Evolutionary conservation across 2,329 filamentous ascomycete species (phyloP).

Genomic region (Cyphellophora europaea): DNA sequence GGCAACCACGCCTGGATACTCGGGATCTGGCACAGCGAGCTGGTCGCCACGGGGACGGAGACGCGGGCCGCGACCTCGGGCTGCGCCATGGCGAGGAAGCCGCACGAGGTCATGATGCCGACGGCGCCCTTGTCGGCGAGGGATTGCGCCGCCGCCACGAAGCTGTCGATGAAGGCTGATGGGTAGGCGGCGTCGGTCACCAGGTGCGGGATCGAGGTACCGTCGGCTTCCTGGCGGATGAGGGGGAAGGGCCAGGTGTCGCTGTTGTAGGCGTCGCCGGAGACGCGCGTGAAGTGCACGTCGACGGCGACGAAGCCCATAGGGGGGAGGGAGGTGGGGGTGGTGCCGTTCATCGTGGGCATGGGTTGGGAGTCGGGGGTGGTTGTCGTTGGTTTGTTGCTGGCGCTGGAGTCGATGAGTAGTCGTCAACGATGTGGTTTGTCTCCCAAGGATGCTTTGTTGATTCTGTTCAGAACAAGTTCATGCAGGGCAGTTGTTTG

Average conservation of each 20-base stretch:
- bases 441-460: no score
- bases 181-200: slow-evolving; percentile 24
- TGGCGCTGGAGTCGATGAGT: no score
- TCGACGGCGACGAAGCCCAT: slow-evolving; percentile 29
- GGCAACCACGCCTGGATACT: slow-evolving; percentile 21
- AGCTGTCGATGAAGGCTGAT: slow-evolving; percentile 25
- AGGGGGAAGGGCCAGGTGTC: slow-evolving; percentile 30
- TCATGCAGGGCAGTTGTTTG: no score
- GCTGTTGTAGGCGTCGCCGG: slow-evolving; percentile 28
- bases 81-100: slow-evolving; percentile 31
- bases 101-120: slow-evolving; percentile 31
- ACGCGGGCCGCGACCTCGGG: slow-evolving; percentile 22
- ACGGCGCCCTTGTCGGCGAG: slow-evolving; percentile 26
- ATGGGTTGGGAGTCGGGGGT: no score
- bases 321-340: slow-evolving; percentile 18
- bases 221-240: slow-evolving; percentile 25
- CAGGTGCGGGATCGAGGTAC: slow-evolving; percentile 21
- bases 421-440: no score
- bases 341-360: slow-evolving; percentile 1
- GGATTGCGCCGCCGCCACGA: slow-evolving; percentile 25
- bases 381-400: no score
- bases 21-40: slow-evolving; percentile 27
- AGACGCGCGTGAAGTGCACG: slow-evolving; percentile 24
- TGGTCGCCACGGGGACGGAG: slow-evolving; percentile 28
- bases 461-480: no score